Evolutionary conservation across 73 alveolate genomes (phyloP).

Genomic region (Tetrahymena malaccensis): DNA sequence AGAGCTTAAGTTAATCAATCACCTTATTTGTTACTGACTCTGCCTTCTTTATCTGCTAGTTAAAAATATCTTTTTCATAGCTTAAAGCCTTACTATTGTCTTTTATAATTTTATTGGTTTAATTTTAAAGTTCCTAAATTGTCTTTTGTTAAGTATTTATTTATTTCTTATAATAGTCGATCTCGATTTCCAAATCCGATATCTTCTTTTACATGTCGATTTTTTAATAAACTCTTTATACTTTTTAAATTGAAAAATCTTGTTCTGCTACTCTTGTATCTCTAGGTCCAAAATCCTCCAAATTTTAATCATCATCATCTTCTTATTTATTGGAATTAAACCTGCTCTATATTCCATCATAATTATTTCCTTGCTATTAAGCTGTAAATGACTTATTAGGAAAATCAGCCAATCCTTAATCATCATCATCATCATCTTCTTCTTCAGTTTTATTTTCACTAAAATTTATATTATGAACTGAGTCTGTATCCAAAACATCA

Average conservation of each 20-base stretch:
- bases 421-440: background rate
- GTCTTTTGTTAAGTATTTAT: background rate
- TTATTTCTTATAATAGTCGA: background rate
- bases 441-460: background rate
- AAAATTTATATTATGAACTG: background rate
- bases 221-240: background rate
- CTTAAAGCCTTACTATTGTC: background rate
- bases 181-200: background rate
- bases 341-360: background rate
- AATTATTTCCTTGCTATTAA: background rate
- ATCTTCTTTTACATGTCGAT: background rate
- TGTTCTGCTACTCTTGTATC: background rate
- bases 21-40: background rate
- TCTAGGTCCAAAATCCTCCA: background rate
- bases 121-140: background rate
- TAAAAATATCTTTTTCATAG: background rate
- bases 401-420: background rate
- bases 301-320: background rate
- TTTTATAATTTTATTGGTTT: background rate
- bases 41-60: background rate
- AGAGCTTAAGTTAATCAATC: background rate
- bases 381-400: background rate
- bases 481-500: background rate
- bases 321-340: background rate
- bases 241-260: background rate